These are phyloP conservation scores for Leccinellum rugosiceps DNA, from an alignment of 768 basidiomycete species.

Conservation along the genomic window DNA sequence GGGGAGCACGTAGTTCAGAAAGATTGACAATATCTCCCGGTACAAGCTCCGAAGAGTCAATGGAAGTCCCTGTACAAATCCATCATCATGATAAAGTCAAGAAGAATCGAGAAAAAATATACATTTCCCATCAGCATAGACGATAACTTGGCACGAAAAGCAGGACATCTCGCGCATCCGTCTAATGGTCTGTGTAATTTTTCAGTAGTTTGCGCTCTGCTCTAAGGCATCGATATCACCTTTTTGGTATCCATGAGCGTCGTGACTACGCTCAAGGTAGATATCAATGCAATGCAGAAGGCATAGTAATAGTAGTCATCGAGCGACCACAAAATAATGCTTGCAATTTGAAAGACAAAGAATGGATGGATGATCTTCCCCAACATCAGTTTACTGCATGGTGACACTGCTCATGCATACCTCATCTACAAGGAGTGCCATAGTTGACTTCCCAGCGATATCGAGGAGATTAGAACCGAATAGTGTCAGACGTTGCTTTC, in stretches of 20 bases:
- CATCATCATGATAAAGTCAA: neutral
- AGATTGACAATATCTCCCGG: constrained; percentile 92
- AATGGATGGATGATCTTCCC: constrained; percentile 90
- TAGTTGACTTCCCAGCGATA: constrained; percentile 80
- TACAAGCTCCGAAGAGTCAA: constrained; percentile 76
- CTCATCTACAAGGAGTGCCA: constrained; percentile 83
- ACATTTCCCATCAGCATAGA: constrained; percentile 73
- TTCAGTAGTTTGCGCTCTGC: constrained; percentile 1
- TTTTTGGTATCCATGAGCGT: constrained; percentile 92
- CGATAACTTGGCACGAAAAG: constrained; percentile 74
- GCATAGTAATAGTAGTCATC: constrained; percentile 98
- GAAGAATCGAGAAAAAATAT: constrained; percentile 27
- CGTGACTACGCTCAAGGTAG: constrained; percentile 73
- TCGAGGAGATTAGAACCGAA: constrained; percentile 90
- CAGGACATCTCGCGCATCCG: constrained; percentile 97
- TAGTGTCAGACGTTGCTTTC: constrained; percentile 64
- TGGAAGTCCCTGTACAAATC: constrained; percentile 53
- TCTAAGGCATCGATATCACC: constrained; percentile 40
- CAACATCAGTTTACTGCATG: constrained; percentile 1
- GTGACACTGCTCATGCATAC: constrained; percentile 38
- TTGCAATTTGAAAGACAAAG: constrained; percentile 97
- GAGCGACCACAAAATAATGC: constrained; percentile 88
- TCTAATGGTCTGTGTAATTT: constrained; percentile 66
- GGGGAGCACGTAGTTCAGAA: constrained; percentile 65
- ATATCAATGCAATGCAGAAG: constrained; percentile 93